Base-by-base conservation (phyloP, 495 filamentous ascomycete genomes). In the Tuber indicum region DNA sequence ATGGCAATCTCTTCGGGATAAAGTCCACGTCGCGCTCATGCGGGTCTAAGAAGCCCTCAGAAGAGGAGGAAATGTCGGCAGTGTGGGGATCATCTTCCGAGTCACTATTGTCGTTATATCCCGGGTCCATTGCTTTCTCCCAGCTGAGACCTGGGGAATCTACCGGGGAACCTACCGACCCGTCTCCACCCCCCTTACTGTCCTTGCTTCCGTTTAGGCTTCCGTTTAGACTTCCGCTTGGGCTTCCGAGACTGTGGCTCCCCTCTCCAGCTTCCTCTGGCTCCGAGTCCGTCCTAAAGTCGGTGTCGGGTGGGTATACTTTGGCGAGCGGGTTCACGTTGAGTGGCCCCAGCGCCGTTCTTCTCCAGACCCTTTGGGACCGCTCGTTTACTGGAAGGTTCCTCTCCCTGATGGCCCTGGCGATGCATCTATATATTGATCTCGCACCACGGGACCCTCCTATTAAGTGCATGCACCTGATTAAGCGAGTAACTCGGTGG, bases 41-140 rank as follows among this genome's bases (percentile, higher is more conserved):
- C 58, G 58, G 58, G 26, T 66, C 58, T 26, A 66, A 66, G 58
- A 66, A 66, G 58, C 58, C 58, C 16, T 66, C 58, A n/a, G 58
- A 66, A 14, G 26, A 32, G 58, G 58, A 66, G 16, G 58, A 36
- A 36, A 8, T 17, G 26, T 17, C 52, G 23, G 23, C 19, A 7
- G 21, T 21, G 47, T 52, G 32, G 52, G 32, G 14, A 1, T 7
- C 58, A 14, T 19, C 58, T 19, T 2, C 26, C 1, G 3, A 3
- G 26, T 0, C 14, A 7, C 14, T 3, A 26, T 14, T 19, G 32
- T 66, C n/a, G 52, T 10, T 3, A 26, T 32, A 5, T 32, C 0
- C n/a, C 2, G 52, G 1, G 47, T 9, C 1, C 44, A 45, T 16
- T 16, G 1, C 44, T 1, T 7, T 0, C 0, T 9, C 52, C n/a